Base-by-base conservation (phyloP, 1,284 basidiomycete genomes). In the Naganishia sp. region DNA sequence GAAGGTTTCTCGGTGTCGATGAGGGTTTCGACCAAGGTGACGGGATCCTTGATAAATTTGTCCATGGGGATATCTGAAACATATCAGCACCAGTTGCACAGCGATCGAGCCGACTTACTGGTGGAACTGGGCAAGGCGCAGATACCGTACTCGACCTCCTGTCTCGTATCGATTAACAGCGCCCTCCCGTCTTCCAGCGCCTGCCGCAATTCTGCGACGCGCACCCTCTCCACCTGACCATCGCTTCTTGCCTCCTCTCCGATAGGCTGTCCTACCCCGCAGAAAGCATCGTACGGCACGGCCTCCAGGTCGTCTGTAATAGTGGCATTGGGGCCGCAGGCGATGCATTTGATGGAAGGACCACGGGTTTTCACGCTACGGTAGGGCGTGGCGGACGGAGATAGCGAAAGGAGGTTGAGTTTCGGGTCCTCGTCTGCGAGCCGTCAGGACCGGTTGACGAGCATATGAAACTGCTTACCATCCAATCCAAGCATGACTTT, bases 81-180 rank as follows among this genome's bases (percentile, higher is more conserved):
- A 68, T 66, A 63, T 21, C 13, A 42, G 42, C 23, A 43, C 9
- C 11, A 18, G 15, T 28, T 45, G 13, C 33, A 23, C 16, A 10
- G 25, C n/a, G 39, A 65, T 59, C 2, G 23, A 63, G 46, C 11
- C 6, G 23, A 81, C 88, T 72, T 70, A 95, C 94, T 94, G 63
- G 79, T 83, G 5, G 91, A 92, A 0, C 81, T 82, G 3, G 88
- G 87, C 25, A 98, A 77, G 63, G 86, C 85, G 70, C 92, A 94
- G 48, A 99, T 97, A 0, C 87, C 88, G 76, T 88, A 98, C 78
- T 98, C 94, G 0, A 85, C 85, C 42, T 81, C 78, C 1, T 91
- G 86, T 18, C 96, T 84, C 6, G 96, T 93, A 72, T 99, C 96
- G 18, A 99, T 81, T 10, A 97, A 23, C 15, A 75, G 45, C 1